A percentile compares a stretch with the other conserved stretches of the same genome.
phyloP scores from a whole-genome alignment of 352 stramenopile species.

The Pythium aquatile region DNA sequence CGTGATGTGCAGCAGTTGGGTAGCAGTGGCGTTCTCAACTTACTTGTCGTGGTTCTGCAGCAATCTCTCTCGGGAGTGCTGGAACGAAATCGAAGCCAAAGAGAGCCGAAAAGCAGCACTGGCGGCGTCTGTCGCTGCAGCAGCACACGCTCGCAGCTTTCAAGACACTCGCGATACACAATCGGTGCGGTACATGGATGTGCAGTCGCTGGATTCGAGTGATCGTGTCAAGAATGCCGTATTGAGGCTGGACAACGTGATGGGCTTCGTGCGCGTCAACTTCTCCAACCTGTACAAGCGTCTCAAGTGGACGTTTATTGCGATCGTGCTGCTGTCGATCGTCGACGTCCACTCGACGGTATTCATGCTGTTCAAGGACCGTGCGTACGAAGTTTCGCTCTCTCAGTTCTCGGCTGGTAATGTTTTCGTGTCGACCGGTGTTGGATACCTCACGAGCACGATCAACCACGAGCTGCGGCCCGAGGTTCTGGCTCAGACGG shows the following conservation, averaged over 20 bases:
- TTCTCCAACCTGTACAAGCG: conserved; percentile 68
- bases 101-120: conserved; percentile 17
- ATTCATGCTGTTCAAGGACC: conserved; percentile 45
- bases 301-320: conserved; percentile 76
- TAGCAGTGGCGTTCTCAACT: conserved; percentile 52
- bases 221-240: neutral
- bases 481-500: conserved; percentile 48
- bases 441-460: conserved; percentile 69
- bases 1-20: conserved; percentile 40
- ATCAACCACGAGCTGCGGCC: conserved; percentile 61
- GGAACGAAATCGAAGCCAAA: conserved; percentile 62
- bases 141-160: neutral
- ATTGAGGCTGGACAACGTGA: conserved; percentile 16
- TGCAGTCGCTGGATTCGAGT: conserved; percentile 5
- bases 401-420: conserved; percentile 79
- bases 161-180: neutral
- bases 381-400: conserved; percentile 43
- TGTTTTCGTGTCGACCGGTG: conserved; percentile 56
- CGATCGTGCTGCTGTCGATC: conserved; percentile 63
- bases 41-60: conserved; percentile 67
- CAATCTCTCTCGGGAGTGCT: conserved; percentile 66
- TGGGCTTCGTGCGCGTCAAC: conserved; percentile 30
- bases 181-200: neutral
- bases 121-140: neutral
- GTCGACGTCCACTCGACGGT: conserved; percentile 70